Evolutionary conservation across 2,329 filamentous ascomycete species (phyloP), one percentile per base, ranked within the genome.

Genomic region (Celoporthe dispersa): DNA sequence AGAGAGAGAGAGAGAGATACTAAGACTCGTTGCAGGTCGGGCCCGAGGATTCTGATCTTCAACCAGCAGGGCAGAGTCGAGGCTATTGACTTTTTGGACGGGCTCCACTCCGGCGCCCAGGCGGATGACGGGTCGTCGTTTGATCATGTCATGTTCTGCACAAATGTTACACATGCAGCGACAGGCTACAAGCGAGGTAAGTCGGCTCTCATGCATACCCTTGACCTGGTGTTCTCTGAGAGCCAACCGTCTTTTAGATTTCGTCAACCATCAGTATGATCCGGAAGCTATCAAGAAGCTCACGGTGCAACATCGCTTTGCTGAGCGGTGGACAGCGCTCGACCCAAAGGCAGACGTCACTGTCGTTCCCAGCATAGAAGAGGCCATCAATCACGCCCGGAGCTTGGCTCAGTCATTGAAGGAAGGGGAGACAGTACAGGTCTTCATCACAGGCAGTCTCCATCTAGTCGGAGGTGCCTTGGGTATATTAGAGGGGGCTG

Each of bases 41-140:
- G 81, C 0, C 81, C 80, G 1, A 83, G 84, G 62, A 79, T 86
- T 55, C 83, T 99, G 64, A 91, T 98, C 68, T 99, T 98, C 86
- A 98, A 98, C 80, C 96, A 98, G 80, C 88, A 90, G 77, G 87
- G 86, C 60, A 85, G 86, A 67, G 78, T 81, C 37, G 85, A 87
- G 76, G 82, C 86, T 48, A 79, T 88, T 35, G 80, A 84, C 67
- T 88, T 90, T 64, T 81, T 90, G 16, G 80, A 82, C 28, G 81
- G 81, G 2, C 79, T 90, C 31, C 75, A 83, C 70, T 78, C 81
- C 4, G 75, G 78, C 11, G 77, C 78, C 31, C 74, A 76, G 53
- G 78, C 76, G 70, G 73, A 75, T 0, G 75, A 77, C 37, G 75
- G 74, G 12, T 73, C 78, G 0, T 75, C 81, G 0, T 95, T 97